phyloP scores from a whole-genome alignment of 352 stramenopile species.

The Globisporangium mamillatum region DNA sequence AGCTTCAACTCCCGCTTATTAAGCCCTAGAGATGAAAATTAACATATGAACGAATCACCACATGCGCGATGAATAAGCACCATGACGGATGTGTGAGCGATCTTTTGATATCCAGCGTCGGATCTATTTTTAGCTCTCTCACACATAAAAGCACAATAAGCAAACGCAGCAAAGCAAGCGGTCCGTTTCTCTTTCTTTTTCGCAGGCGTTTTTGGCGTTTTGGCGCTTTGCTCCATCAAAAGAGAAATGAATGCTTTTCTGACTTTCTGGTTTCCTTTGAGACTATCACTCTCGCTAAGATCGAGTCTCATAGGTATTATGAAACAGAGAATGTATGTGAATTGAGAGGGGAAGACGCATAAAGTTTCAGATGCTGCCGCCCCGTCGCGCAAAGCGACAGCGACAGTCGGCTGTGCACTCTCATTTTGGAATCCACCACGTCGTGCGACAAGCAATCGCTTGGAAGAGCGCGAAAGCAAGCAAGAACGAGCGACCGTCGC shows the following conservation, averaged over 20 bases:
- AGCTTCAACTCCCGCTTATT: neutral
- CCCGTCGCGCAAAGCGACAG: neutral
- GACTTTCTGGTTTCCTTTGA: neutral
- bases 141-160: neutral
- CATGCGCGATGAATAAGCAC: neutral
- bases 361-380: neutral
- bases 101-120: neutral
- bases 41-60: neutral
- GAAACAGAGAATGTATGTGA: neutral
- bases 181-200: neutral
- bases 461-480: slow-evolving; percentile 4
- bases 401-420: neutral
- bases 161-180: neutral
- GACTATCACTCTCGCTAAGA: neutral
- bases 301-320: neutral
- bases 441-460: slow-evolving; percentile 10
- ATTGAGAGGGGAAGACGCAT: neutral
- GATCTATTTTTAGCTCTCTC: neutral
- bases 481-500: neutral
- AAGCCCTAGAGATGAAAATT: neutral
- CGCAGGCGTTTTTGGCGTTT: neutral
- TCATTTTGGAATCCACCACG: slow-evolving; percentile 10
- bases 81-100: neutral
- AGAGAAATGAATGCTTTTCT: neutral
- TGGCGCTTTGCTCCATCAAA: neutral